Percentiles rank a stretch among this genome's conserved stretches.
phyloP scores from a whole-genome alignment of 805 yeast species.

The Wickerhamomyces silvicola region DNA sequence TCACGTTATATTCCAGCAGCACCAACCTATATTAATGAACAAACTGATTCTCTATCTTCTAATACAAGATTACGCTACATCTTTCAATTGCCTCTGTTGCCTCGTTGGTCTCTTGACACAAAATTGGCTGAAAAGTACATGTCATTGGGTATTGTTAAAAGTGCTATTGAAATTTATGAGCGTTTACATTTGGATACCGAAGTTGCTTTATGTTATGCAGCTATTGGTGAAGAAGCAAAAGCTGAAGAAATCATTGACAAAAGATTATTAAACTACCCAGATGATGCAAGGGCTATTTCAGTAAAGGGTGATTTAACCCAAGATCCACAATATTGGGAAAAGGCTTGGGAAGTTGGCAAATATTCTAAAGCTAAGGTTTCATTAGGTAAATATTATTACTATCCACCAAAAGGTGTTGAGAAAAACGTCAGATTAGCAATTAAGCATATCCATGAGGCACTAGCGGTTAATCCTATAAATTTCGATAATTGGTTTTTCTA shows the following conservation, averaged over 20 bases:
- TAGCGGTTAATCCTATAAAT: slow-evolving; percentile 64
- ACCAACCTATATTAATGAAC: slow-evolving; percentile 14
- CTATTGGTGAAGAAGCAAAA: slow-evolving; percentile 63
- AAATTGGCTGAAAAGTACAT: slow-evolving; percentile 79
- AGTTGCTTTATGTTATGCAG: slow-evolving; percentile 85
- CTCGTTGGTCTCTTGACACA: slow-evolving; percentile 82
- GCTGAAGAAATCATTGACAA: slow-evolving; percentile 56
- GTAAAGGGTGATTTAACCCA: slow-evolving; percentile 80
- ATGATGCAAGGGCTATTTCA: slow-evolving; percentile 77
- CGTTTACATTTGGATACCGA: slow-evolving; percentile 71
- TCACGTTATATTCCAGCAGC: slow-evolving; percentile 46
- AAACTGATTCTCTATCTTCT: slow-evolving; percentile 16
- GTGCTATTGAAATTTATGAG: slow-evolving; percentile 86
- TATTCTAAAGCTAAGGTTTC: slow-evolving; percentile 85
- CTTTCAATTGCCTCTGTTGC: slow-evolving; percentile 68
- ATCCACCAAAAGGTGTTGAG: slow-evolving; percentile 55
- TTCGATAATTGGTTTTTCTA: slow-evolving; percentile 86
- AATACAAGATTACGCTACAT: slow-evolving; percentile 60
- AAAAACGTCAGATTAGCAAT: slow-evolving; percentile 51
- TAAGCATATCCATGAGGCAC: slow-evolving; percentile 65
- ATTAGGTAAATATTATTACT: slow-evolving; percentile 63
- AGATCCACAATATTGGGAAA: slow-evolving; percentile 72
- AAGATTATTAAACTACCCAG: slow-evolving; percentile 51
- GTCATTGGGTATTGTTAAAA: slow-evolving; percentile 75
- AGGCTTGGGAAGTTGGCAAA: slow-evolving; percentile 81